Evolutionary conservation across 306 rosid genomes (phyloP).

Genomic region (Cicer bijugum): DNA sequence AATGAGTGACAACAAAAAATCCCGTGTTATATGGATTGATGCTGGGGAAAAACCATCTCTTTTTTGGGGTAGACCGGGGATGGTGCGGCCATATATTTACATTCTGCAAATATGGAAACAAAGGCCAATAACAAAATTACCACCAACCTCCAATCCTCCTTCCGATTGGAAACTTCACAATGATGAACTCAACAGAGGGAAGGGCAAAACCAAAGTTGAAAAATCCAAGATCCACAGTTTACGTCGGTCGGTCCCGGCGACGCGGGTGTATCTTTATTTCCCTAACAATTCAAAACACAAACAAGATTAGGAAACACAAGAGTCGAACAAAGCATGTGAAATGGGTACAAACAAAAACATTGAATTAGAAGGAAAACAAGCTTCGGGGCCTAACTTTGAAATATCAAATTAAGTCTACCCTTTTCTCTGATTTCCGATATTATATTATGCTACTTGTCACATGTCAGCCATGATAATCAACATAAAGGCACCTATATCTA

Average conservation of each 20-base stretch:
- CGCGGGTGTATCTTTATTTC: constrained; percentile 27
- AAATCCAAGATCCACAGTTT: constrained; percentile 30
- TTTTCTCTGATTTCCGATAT: constrained; percentile 22
- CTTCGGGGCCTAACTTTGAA: constrained; percentile 29
- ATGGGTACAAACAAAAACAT: neutral
- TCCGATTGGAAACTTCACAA: constrained; percentile 17
- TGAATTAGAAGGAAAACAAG: constrained; percentile 31
- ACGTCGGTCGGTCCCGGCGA: constrained; percentile 18
- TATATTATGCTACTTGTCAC: constrained; percentile 26
- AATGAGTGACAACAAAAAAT: neutral
- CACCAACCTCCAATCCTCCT: constrained; percentile 30
- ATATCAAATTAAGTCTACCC: constrained; percentile 20
- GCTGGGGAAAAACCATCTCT: constrained; percentile 28
- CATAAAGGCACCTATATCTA: constrained; percentile 27
- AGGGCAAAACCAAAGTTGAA: constrained; percentile 37
- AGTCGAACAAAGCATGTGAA: constrained; percentile 32
- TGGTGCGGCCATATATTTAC: constrained; percentile 32
- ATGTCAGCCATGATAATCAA: constrained; percentile 35
- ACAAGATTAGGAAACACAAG: constrained; percentile 42
- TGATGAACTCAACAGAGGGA: constrained; percentile 31
- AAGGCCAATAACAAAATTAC: constrained; percentile 38
- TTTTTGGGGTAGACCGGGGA: neutral
- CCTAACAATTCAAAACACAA: constrained; percentile 26
- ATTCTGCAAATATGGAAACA: constrained; percentile 37
- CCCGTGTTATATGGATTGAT: constrained; percentile 21